Conservation (phyloP, 352 stramenopile genomes). For the Globisporangium orthogonon region DNA sequence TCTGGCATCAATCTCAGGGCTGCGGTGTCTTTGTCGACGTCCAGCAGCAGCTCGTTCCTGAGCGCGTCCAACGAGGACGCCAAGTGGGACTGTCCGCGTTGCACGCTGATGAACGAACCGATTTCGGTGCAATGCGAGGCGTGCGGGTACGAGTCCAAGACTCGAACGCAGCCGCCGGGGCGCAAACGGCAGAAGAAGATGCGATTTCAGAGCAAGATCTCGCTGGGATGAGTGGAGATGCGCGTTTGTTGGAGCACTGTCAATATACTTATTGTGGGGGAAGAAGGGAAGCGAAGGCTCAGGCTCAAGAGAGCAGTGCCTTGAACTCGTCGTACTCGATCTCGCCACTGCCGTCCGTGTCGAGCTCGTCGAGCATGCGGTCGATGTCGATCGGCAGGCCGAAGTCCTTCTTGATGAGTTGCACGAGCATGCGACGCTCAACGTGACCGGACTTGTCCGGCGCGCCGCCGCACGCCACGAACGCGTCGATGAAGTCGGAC, state of each 20-base stretch:
- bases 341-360: conserved; percentile 91
- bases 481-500: conserved; percentile 96
- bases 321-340: conserved; percentile 97
- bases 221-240: conserved; percentile 15
- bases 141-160: conserved; percentile 47
- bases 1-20: background rate
- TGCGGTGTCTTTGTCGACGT: background rate
- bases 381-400: conserved; percentile 95
- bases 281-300: conserved; percentile 1
- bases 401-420: conserved; percentile 97
- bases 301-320: conserved; percentile 72
- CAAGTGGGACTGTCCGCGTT: conserved; percentile 69
- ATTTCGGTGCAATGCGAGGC: conserved; percentile 46
- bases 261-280: conserved; percentile 18
- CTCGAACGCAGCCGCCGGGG: conserved; percentile 14
- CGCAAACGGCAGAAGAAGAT: conserved; percentile 69
- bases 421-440: conserved; percentile 80
- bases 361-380: conserved; percentile 93
- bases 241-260: conserved; percentile 1
- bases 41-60: background rate
- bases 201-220: conserved; percentile 79
- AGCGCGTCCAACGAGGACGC: conserved; percentile 12
- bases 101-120: conserved; percentile 76
- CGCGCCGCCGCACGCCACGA: conserved; percentile 92
- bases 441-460: conserved; percentile 91